Base-by-base conservation (phyloP, 495 filamentous ascomycete species). In the Aspergillus haitiensis region DNA sequence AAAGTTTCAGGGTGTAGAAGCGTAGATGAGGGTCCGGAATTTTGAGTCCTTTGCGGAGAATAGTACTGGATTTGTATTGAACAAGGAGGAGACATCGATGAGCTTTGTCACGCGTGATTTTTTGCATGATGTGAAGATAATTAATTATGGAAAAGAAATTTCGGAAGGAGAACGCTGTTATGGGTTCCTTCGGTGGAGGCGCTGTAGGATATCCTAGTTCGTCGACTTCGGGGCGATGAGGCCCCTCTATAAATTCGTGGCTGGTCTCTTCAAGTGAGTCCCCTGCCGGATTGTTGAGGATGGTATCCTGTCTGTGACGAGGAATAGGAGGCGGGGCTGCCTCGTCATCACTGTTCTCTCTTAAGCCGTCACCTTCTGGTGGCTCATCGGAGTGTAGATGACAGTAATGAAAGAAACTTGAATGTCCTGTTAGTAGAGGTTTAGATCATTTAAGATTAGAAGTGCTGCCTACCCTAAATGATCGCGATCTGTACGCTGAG, bases 61-160 rank as follows among this genome's bases (percentile, higher is more conserved):
- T 93, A 45, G 88, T 88, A 62, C 87, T 90, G 7, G 86, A 90
- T 74, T 97, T 98, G 80, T 97, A 98, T 61, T 94, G 89, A 11
- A 98, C 91, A 40, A 98, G 86, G 4, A 97, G 79, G 9, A 98
- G 81, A 68, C 95, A 95, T 49, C 94, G 89, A 72, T 98, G 94
- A 3, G 92, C 89, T 72, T 97, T 97, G 71, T 87, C 79, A 62
- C 96, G 94, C 70, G 92, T 96, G 58, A 98, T 89, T 72, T 98
- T 98, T 70, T 98, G 94, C 84, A 98, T 89, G 55, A 96, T 84
- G 62, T 95, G 92, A 15, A 98, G 82, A 75, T 92, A 89, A 74
- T 94, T 97, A 80, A 97, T 96, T 52, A 86, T 82, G 7, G 90
- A 87, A 80, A 93, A 95, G 81, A 98, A 95, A 75, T 93, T 93